Base-by-base conservation (phyloP, 805 yeast genomes). In the Ogataea pilisensis region DNA sequence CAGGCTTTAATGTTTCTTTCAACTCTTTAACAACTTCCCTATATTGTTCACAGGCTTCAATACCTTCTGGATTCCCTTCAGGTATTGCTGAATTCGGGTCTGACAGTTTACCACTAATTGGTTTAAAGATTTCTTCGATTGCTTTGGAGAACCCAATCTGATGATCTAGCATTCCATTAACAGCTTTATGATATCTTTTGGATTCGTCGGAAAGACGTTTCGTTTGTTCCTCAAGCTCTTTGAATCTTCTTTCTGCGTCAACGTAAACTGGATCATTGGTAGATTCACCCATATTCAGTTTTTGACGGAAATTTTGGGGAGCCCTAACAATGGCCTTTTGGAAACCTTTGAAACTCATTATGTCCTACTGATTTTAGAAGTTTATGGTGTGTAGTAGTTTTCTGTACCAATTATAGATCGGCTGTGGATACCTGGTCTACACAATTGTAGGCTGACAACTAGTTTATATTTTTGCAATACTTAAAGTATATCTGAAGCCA, bases 31-130 rank as follows among this genome's bases (percentile, higher is more conserved):
- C 96, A 41, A 89, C 83, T 32, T 76, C 95, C 43, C 95, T 73
- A 65, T 90, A 93, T 60, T 85, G 95, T 58, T 85, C 95, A 55
- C 95, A 79, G 1, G 99, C 99, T 56, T 85, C 81, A 50, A 93
- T 88, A 53, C 98, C 99, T 39, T 93, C 95, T 3, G 97, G 97
- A 58, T 90, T 90, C 52, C 95, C 97, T 60, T 93, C 99, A 0
- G 90, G 90, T 35, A 79, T 75, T 2, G 87, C 64, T 7, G 93
- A 78, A 57, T 82, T 85, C 7, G 97, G 96, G 61, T 93, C 98
- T 13, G 93, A 80, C 60, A 85, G 70, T 46, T 89, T 80, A 32
- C 99, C 99, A 41, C 93, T 81, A 46, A 93, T 93, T 1, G 99
- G 99, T 65, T 91, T 88, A 69, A 89, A 93, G 45, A 93, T 85